A percentile compares a stretch with the other conserved stretches of the same genome.
phyloP scores from a whole-genome alignment of 495 filamentous ascomycete genomes.

The Talaromyces thailandensis region DNA sequence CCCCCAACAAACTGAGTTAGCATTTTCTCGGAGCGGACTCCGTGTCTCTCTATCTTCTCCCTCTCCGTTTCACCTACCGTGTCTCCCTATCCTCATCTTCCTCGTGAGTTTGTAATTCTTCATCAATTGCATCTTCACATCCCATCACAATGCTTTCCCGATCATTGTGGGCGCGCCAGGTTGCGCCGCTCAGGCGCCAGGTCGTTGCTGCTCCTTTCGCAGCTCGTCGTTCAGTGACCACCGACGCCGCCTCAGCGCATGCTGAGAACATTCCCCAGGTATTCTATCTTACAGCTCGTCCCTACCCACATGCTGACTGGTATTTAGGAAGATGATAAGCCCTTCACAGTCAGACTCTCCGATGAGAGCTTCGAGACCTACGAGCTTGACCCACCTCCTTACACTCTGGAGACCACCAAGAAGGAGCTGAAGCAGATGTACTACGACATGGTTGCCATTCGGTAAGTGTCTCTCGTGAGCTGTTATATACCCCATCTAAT shows the following conservation, averaged over 20 bases:
- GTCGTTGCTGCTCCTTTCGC: conserved; percentile 38
- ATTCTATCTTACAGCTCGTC: conserved; percentile 13
- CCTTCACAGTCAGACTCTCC: conserved; percentile 84
- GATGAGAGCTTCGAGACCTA: conserved; percentile 99
- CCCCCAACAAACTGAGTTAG: background rate
- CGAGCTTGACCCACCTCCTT: conserved; percentile 90
- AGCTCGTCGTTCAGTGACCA: conserved; percentile 73
- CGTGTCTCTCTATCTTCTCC: background rate
- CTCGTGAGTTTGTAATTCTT: background rate
- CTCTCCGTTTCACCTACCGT: background rate
- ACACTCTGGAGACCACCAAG: conserved; percentile 89
- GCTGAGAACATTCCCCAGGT: conserved; percentile 66
- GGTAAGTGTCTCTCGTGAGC: conserved; percentile 44
- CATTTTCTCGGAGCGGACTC: background rate
- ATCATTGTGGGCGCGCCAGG: conserved; percentile 32
- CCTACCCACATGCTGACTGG: conserved; percentile 23
- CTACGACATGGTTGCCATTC: conserved; percentile 86
- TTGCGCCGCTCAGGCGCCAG: conserved; percentile 44
- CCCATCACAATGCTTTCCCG: conserved; percentile 31
- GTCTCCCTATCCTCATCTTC: background rate
- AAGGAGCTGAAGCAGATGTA: conserved; percentile 98
- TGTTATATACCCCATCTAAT: conserved; percentile 11
- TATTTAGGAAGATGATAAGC: conserved; percentile 79
- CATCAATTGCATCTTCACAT: background rate
- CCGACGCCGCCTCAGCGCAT: conserved; percentile 85